Evolutionary conservation across 1,284 basidiomycete species (phyloP), one percentile per base, ranked within the genome.

Genomic region (Tilletia caries): DNA sequence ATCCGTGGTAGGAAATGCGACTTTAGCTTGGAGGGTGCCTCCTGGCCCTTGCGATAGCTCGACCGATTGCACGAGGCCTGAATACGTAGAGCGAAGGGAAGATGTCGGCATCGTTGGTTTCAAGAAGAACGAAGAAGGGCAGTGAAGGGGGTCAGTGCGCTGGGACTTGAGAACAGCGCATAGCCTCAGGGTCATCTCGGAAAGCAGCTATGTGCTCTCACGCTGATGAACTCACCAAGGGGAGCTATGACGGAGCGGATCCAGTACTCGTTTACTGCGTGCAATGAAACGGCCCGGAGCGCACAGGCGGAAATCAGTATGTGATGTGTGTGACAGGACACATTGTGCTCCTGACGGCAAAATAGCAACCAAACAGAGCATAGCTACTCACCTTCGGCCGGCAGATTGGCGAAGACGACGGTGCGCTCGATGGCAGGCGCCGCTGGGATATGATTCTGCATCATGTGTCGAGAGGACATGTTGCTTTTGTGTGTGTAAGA

Each of bases 201-300:
- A 15, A 41, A 41, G 37, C 37, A 41, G 37, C 37, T 6, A 15
- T 15, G 37, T 41, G 37, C 37, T 41, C 15, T 41, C 37, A 41
- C 8, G 37, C 37, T 41, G 37, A 25, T 32, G 27, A 3, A 62
- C 70, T 68, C 65, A 72, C 71, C 68, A 32, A 72, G 37, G 34
- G 69, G 29, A n/a, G 64, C 66, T 41, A 73, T 68, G 37, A 73
- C 37, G 27, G 67, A 43, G 13, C 67, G 60, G 8, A 73, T 46
- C 70, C 69, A 73, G 34, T 41, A 29, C 41, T 73, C 71, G 32
- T 70, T 70, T 18, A 68, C 71, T 70, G 46, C 23, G 15, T 23
- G 52, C 46, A 50, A 20, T 50, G 46, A 50, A 50, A 50, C 46
- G 46, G 3, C 20, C 46, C 20, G 46, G 46, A 23, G 46, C 5